Evolutionary conservation across 257 asterid genomes (phyloP).

Genomic region (Nicotiana sylvestris): DNA sequence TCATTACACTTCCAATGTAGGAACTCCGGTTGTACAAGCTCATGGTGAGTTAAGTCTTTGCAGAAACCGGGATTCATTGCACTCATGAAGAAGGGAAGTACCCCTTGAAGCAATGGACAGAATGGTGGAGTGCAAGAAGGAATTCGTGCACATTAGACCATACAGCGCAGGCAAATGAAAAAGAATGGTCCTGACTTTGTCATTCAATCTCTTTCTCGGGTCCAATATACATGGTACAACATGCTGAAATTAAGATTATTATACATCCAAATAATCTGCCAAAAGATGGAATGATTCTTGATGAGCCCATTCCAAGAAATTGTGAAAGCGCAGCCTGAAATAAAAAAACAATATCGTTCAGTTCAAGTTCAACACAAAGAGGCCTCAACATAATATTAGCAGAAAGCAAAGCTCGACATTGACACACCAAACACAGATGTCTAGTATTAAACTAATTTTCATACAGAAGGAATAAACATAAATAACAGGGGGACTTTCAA

Average conservation of each 20-base stretch:
- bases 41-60: background rate
- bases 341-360: background rate
- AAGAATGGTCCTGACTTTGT: background rate
- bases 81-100: background rate
- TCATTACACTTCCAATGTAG: background rate
- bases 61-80: conserved; percentile 2
- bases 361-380: background rate
- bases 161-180: background rate
- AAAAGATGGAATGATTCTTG: conserved; percentile 33
- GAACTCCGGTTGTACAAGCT: background rate
- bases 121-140: background rate
- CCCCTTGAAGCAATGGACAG: conserved; percentile 5
- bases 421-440: background rate
- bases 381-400: background rate
- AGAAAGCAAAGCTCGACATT: background rate
- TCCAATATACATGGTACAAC: conserved; percentile 30
- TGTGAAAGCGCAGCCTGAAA: conserved; percentile 36
- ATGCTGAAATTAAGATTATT: conserved; percentile 32
- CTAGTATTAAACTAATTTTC: background rate
- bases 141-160: background rate
- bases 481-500: too few relatives aligned
- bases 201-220: conserved; percentile 35
- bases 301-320: conserved; percentile 25
- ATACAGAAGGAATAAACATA: too few relatives aligned
- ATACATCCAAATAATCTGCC: conserved; percentile 32